These are phyloP conservation scores for Anacardium occidentale DNA, from an alignment of 345 rosid genomes.

Conservation along the genomic window DNA sequence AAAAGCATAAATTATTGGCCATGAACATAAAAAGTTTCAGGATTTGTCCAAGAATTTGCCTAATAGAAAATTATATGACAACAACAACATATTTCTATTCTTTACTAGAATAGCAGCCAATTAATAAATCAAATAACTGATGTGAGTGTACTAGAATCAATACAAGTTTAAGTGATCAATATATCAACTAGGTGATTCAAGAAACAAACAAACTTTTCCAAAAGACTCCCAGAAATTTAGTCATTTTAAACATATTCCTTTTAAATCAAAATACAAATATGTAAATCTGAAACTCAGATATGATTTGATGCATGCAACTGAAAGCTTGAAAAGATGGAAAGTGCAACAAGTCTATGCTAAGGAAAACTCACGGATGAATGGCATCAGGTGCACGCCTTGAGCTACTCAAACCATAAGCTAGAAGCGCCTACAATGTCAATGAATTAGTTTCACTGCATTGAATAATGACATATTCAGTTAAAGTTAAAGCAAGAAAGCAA, in stretches of 20 bases:
- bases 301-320: neutral
- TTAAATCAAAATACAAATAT: constrained; percentile 1
- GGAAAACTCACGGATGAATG: constrained; percentile 80
- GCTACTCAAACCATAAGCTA: constrained; percentile 95
- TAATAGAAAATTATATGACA: neutral
- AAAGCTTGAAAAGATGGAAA: constrained; percentile 7
- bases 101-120: neutral
- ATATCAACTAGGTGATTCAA: neutral
- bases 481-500: constrained; percentile 11
- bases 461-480: constrained; percentile 20
- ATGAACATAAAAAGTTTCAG: neutral
- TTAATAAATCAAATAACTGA: neutral
- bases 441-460: constrained; percentile 42
- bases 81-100: neutral
- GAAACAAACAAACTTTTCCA: neutral
- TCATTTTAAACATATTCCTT: neutral
- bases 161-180: neutral
- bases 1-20: neutral
- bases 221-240: neutral
- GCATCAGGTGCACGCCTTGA: constrained; percentile 99
- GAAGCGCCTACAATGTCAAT: constrained; percentile 70
- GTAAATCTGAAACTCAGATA: constrained; percentile 2
- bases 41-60: neutral
- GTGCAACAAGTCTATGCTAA: neutral
- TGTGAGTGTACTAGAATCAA: neutral